Evolutionary conservation across 331 rosid genomes (phyloP).

Genomic region (Rhamnella rubrinervis): DNA sequence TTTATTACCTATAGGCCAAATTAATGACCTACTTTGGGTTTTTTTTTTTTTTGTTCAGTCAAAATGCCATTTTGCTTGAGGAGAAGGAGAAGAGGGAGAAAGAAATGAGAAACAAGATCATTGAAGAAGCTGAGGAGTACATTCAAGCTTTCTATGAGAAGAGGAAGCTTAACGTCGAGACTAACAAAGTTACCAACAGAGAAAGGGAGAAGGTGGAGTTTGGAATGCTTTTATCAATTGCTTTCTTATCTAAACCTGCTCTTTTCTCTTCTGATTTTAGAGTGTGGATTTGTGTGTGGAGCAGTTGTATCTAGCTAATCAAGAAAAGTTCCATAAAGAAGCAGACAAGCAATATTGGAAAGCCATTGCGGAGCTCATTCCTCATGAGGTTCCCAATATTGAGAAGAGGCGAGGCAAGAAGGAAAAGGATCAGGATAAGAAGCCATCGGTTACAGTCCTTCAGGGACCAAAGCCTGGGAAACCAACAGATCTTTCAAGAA

Average conservation of each 20-base stretch:
- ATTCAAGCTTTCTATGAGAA: constrained; percentile 82
- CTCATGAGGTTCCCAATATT: constrained; percentile 88
- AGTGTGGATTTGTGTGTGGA: constrained; percentile 18
- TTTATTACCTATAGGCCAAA: background rate
- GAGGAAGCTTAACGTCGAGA: constrained; percentile 89
- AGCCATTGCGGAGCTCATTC: constrained; percentile 91
- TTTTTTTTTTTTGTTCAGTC: constrained; percentile 48
- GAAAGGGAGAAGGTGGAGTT: constrained; percentile 86
- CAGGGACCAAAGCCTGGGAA: constrained; percentile 99
- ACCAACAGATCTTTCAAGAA: constrained; percentile 90
- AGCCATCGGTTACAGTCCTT: constrained; percentile 75
- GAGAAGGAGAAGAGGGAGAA: constrained; percentile 95
- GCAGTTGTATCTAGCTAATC: constrained; percentile 71
- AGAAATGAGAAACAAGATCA: constrained; percentile 80
- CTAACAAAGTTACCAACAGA: constrained; percentile 77
- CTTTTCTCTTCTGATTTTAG: constrained; percentile 4
- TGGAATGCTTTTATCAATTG: constrained; percentile 12
- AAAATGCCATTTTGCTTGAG: constrained; percentile 80
- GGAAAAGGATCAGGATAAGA: constrained; percentile 96
- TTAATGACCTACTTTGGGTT: constrained; percentile 15
- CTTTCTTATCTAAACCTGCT: background rate
- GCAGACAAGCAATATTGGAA: constrained; percentile 98
- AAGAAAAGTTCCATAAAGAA: constrained; percentile 96
- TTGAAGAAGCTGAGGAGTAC: constrained; percentile 94
- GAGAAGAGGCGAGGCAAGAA: constrained; percentile 95